A percentile compares a stretch with the other conserved stretches of the same genome.
phyloP scores from a whole-genome alignment of 1,284 basidiomycete species.

The Ganoderma lucidum region DNA sequence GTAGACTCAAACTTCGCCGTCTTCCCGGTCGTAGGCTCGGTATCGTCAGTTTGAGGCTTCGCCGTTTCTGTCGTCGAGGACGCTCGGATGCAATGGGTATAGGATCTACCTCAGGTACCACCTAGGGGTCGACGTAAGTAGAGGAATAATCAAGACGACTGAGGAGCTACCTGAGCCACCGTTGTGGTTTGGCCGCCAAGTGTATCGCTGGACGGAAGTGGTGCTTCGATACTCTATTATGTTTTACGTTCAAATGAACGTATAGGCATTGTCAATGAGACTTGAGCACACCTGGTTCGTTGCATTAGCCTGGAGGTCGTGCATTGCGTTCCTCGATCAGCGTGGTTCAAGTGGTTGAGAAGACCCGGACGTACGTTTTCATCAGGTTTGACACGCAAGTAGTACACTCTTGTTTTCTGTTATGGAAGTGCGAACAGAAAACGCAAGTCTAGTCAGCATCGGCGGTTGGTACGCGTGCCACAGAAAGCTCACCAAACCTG shows the following conservation, averaged over 20 bases:
- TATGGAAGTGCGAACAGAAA: neutral
- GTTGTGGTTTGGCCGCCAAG: slow-evolving; percentile 7
- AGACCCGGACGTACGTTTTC: neutral
- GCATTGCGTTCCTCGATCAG: neutral
- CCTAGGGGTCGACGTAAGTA: neutral
- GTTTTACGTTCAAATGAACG: neutral
- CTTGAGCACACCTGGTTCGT: slow-evolving; percentile 18
- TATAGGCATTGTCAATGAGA: fast-evolving
- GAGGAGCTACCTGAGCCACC: slow-evolving; percentile 7
- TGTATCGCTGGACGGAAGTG: slow-evolving; percentile 14
- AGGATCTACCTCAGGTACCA: neutral
- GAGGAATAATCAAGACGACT: neutral
- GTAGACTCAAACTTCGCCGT: slow-evolving; percentile 16
- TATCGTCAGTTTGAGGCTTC: slow-evolving; percentile 8
- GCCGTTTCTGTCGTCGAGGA: slow-evolving; percentile 6
- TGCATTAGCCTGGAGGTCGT: neutral
- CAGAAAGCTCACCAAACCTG: neutral
- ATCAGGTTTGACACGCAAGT: neutral
- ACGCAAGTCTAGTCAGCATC: neutral
- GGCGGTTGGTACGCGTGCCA: neutral
- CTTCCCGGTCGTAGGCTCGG: slow-evolving; percentile 14
- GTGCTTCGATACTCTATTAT: slow-evolving; percentile 17
- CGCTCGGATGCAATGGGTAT: neutral
- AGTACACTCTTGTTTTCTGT: neutral
- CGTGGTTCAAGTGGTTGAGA: neutral